Conservation (phyloP, 495 filamentous ascomycete species). For the Aspergillus avenaceus region DNA sequence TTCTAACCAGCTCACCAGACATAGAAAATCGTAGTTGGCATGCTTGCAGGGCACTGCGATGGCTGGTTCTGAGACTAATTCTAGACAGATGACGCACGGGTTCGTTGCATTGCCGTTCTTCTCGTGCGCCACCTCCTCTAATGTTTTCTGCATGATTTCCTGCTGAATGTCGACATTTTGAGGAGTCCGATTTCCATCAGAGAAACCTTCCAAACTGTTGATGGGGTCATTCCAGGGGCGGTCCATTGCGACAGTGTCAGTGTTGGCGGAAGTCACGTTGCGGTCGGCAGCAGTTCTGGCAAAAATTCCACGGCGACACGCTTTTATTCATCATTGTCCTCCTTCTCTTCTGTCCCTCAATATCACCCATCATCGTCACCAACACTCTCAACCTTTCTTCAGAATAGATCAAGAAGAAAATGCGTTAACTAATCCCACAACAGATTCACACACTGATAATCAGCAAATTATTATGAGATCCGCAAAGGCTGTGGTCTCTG, state of each 20-base stretch:
- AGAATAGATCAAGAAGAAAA: too few relatives aligned
- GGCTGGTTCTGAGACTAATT: conserved; percentile 66
- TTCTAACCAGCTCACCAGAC: conserved; percentile 78
- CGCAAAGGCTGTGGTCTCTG: conserved; percentile 37
- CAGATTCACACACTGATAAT: neutral
- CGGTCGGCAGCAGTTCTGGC: conserved; percentile 9
- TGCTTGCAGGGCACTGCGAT: conserved; percentile 73
- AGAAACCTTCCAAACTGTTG: neutral
- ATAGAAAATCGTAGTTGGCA: conserved; percentile 77
- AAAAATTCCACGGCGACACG: conserved; percentile 14
- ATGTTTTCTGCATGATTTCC: conserved; percentile 41
- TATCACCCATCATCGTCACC: neutral
- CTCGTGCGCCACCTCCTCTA: conserved; percentile 38
- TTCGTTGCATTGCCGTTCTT: conserved; percentile 27
- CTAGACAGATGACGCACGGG: conserved; percentile 64
- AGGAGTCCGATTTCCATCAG: conserved; percentile 22
- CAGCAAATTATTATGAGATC: conserved; percentile 30
- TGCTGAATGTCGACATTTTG: conserved; percentile 40
- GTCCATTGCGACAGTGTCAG: conserved; percentile 1
- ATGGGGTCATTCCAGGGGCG: neutral
- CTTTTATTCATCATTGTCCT: too few relatives aligned
- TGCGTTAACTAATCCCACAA: conserved; percentile 7
- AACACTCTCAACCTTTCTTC: too few relatives aligned
- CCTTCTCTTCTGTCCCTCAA: neutral
- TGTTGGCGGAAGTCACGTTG: conserved; percentile 17